Conservation (phyloP, 495 filamentous ascomycete genomes). For the Penicillium flavigenum region DNA sequence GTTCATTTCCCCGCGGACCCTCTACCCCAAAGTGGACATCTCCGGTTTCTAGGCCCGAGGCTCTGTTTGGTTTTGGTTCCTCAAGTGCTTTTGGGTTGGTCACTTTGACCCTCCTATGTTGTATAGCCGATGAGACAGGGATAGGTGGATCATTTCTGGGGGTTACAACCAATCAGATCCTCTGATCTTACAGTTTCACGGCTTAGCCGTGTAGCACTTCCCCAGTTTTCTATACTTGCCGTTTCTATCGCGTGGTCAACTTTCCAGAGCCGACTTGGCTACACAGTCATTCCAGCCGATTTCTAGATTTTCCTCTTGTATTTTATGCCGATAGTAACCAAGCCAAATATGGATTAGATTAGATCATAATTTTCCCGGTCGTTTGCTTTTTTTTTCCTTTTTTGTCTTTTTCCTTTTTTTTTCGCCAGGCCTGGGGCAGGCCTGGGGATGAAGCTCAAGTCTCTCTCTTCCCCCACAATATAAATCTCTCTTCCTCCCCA, state of each 20-base stretch:
- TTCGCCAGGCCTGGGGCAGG: not conserved
- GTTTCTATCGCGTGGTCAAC: slow-evolving; percentile 11
- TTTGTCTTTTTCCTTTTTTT: not conserved
- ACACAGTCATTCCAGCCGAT: slow-evolving; percentile 7
- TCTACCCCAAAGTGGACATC: slow-evolving; percentile 10
- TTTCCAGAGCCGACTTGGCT: slow-evolving; percentile 15
- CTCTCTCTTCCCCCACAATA: not conserved
- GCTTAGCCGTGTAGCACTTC: slow-evolving; percentile 22
- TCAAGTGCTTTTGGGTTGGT: not conserved
- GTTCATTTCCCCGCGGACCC: not conserved
- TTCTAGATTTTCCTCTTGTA: not conserved
- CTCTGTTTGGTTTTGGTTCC: slow-evolving; percentile 18
- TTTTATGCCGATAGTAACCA: not conserved
- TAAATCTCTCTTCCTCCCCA: slow-evolving; percentile 5
- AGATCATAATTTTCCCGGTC: not conserved
- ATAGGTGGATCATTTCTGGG: not conserved
- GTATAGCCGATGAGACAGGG: not conserved
- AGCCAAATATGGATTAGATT: not conserved
- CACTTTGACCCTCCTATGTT: not conserved
- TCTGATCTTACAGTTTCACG: not conserved
- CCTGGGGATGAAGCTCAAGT: not conserved
- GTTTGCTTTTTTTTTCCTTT: not conserved
- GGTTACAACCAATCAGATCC: slow-evolving; percentile 4
- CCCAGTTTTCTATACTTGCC: slow-evolving; percentile 18
- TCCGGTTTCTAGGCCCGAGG: slow-evolving; percentile 20